Conservation (phyloP, 148 eudicot genomes). For the Fallopia convolvulus region DNA sequence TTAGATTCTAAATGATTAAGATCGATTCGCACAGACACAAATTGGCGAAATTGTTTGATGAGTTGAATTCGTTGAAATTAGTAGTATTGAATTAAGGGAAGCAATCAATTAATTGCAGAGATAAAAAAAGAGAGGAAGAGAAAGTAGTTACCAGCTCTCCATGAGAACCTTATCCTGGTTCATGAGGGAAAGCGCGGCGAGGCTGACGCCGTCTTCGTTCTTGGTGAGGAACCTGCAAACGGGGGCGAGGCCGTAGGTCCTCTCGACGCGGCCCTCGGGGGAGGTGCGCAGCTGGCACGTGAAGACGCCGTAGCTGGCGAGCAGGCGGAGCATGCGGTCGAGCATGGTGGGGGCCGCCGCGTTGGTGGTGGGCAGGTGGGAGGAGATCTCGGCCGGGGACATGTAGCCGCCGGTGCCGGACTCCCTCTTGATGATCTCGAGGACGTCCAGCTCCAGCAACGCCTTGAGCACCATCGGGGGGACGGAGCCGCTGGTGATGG, state of each 20-base stretch:
- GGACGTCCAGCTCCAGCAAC: conserved; percentile 76
- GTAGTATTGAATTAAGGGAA: too few species aligned
- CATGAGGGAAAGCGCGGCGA: conserved; percentile 18
- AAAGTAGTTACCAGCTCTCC: conserved; percentile 16
- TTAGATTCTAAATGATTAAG: too few species aligned
- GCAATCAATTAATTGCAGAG: not conserved
- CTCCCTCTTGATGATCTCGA: conserved; percentile 56
- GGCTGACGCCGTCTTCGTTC: conserved; percentile 25
- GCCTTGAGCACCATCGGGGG: conserved; percentile 83
- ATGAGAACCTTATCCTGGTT: conserved; percentile 16
- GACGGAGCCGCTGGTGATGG: conserved; percentile 66
- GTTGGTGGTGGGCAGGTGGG: conserved; percentile 54
- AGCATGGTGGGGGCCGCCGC: conserved; percentile 69
- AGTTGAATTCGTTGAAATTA: not conserved
- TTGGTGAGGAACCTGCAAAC: conserved; percentile 19
- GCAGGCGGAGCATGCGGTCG: conserved; percentile 72
- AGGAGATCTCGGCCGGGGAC: conserved; percentile 52
- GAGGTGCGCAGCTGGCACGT: conserved; percentile 11
- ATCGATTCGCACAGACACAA: not conserved
- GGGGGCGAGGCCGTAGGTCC: conserved; percentile 26
- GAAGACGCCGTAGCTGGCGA: conserved; percentile 48
- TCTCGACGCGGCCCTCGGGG: not conserved
- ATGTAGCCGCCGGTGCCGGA: conserved; percentile 53
- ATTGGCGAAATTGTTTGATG: not conserved
- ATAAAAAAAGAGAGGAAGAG: not conserved